Conservation (phyloP, 2,329 filamentous ascomycete genomes). For the Hymenoscyphus salicellus region DNA sequence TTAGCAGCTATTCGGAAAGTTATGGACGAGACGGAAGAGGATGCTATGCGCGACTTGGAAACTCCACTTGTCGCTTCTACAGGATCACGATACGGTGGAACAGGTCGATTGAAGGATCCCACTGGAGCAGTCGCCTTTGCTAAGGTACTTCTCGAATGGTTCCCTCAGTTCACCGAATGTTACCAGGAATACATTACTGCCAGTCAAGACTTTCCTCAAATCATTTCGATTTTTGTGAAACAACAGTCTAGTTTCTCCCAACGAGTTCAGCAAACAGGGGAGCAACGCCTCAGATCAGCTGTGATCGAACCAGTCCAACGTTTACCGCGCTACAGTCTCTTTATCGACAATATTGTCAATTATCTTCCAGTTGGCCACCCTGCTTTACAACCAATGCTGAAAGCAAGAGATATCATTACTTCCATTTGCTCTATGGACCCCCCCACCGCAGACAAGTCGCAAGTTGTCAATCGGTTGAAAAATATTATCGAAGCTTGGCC, state of each 20-base stretch:
- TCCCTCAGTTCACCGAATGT: constrained; percentile 84
- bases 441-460: constrained; percentile 66
- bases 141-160: constrained; percentile 82
- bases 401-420: constrained; percentile 87
- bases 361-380: constrained; percentile 83
- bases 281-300: constrained; percentile 85
- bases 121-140: constrained; percentile 77
- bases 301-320: constrained; percentile 96
- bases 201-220: constrained; percentile 80
- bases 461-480: constrained; percentile 69
- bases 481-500: constrained; percentile 79
- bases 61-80: constrained; percentile 48
- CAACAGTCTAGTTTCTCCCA: constrained; percentile 79
- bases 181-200: constrained; percentile 92
- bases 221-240: constrained; percentile 76
- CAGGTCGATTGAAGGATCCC: constrained; percentile 60
- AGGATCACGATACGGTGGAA: constrained; percentile 45
- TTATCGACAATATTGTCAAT: constrained; percentile 92
- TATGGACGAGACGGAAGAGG: constrained; percentile 79
- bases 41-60: constrained; percentile 74
- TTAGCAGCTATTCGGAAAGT: constrained; percentile 71
- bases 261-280: constrained; percentile 76
- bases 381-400: constrained; percentile 76
- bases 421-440: constrained; percentile 94
- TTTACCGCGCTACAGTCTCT: constrained; percentile 87